A percentile compares a stretch with the other conserved stretches of the same genome.
These are phyloP conservation scores for Metarhizium rileyi DNA, from an alignment of 2,329 filamentous ascomycete genomes.

Conservation along the genomic window DNA sequence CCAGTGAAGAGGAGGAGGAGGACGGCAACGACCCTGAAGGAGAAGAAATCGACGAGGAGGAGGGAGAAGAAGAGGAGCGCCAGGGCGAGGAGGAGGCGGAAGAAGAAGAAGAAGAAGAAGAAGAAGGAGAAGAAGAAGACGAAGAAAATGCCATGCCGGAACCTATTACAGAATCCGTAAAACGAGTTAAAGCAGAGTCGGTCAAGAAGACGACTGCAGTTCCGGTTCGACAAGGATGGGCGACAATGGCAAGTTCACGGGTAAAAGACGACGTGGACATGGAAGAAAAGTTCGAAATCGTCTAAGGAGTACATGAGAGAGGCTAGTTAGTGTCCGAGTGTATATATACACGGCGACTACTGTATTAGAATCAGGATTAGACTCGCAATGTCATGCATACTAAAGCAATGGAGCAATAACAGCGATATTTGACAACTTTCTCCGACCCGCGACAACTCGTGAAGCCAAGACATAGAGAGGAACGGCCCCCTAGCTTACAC, in stretches of 20 bases:
- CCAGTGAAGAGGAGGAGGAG: constrained; percentile 41
- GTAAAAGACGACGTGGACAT: constrained; percentile 20
- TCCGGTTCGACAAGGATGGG: constrained; percentile 21
- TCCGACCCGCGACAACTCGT: too few species aligned
- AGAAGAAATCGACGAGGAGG: constrained; percentile 30
- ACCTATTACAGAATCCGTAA: not conserved
- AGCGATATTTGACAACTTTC: too few species aligned
- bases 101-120: constrained; percentile 10
- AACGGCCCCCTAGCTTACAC: too few species aligned
- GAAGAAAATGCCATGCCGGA: constrained; percentile 11
- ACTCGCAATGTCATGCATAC: too few species aligned
- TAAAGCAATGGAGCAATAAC: too few species aligned
- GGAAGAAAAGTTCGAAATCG: constrained; percentile 25
- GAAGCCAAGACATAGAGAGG: too few species aligned
- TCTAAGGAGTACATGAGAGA: constrained; percentile 2
- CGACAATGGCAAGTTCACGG: constrained; percentile 17
- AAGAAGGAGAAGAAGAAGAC: constrained; percentile 11
- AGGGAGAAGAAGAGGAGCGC: constrained; percentile 27
- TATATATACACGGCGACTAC: not conserved
- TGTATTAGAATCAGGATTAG: too few species aligned
- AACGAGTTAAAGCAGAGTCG: constrained; percentile 8
- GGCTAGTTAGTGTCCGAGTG: not conserved
- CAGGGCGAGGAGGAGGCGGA: constrained; percentile 21
- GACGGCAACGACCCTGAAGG: constrained; percentile 38
- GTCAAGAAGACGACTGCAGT: constrained; percentile 6